Evolutionary conservation across 2,329 filamentous ascomycete species (phyloP), one percentile per base, ranked within the genome.

Genomic region (Exserohilum turcica): DNA sequence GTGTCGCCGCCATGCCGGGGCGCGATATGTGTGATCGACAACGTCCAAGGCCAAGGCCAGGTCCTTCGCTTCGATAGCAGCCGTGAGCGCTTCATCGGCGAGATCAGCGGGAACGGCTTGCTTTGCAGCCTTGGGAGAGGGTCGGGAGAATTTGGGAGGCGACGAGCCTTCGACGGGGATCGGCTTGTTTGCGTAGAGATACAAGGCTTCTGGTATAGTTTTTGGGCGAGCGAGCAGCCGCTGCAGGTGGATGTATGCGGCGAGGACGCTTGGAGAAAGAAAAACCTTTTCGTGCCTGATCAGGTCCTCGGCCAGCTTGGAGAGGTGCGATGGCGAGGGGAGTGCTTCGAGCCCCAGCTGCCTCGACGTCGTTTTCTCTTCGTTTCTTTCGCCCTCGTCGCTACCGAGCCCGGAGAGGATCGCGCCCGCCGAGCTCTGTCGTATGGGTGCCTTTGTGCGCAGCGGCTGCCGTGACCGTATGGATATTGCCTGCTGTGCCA

Each of bases 121-220:
- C 49, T 85, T 82, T 38, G 87, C 80, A 39, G 84, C 82, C 57
- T 88, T 86, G 13, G 91, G 88, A 36, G 89, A 90, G 36, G 84
- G 84, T 0, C 59, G 60, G 0, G 56, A 54, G 60, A 61, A 70
- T 21, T 71, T 72, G 19, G 69, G 68, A 6, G 67, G 82, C 13
- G 82, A 82, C 15, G 83, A 81, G 44, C 80, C 80, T 64, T 85
- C 79, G 44, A 82, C 76, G 2, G 92, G 89, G 57, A 86, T 79
- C 8, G 90, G 88, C 75, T 97, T 99, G 63, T 85, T 84, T 43
- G 91, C 90, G 72, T 93, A 97, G 47, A 97, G 81, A 50, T 86
- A 79, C 68, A 99, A 88, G 36, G 92, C 85, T 54, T 87, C 84
- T 6, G 93, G 91, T 57, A 97, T 84, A 38, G 89, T 86, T 60